Conservation (phyloP, 768 basidiomycete genomes). For the Amanita exitialis region DNA sequence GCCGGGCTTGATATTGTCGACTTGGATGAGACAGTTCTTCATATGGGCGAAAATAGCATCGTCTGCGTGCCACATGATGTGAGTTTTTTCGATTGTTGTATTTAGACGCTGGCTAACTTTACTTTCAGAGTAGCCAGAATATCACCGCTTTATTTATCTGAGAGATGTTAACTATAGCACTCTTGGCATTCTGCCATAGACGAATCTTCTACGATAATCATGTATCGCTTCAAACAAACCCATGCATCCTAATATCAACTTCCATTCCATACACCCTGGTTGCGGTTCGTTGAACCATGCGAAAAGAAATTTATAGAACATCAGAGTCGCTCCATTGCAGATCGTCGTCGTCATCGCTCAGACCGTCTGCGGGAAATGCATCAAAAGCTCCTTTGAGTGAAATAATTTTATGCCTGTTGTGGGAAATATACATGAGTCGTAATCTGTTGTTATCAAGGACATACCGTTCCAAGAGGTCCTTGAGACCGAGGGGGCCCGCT, state of each 20-base stretch:
- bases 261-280: too few species aligned
- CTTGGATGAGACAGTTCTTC: background rate
- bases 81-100: background rate
- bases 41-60: conserved; percentile 1
- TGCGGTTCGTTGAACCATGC: too few species aligned
- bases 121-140: background rate
- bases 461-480: conserved; percentile 3
- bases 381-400: background rate
- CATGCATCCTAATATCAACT: too few species aligned
- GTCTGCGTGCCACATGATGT: background rate
- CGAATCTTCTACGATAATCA: background rate
- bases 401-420: background rate
- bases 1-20: background rate
- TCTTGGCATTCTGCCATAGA: background rate
- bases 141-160: background rate
- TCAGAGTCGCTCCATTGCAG: background rate
- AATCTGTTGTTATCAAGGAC: background rate
- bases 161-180: background rate
- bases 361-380: background rate
- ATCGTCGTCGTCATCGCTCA: conserved; percentile 1
- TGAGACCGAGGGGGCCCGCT: conserved; percentile 30
- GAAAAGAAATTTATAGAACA: too few species aligned
- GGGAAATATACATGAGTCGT: background rate
- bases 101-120: background rate
- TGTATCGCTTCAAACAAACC: background rate